phyloP scores from a whole-genome alignment of 768 basidiomycete species.

The Cytidiella melzeri region DNA sequence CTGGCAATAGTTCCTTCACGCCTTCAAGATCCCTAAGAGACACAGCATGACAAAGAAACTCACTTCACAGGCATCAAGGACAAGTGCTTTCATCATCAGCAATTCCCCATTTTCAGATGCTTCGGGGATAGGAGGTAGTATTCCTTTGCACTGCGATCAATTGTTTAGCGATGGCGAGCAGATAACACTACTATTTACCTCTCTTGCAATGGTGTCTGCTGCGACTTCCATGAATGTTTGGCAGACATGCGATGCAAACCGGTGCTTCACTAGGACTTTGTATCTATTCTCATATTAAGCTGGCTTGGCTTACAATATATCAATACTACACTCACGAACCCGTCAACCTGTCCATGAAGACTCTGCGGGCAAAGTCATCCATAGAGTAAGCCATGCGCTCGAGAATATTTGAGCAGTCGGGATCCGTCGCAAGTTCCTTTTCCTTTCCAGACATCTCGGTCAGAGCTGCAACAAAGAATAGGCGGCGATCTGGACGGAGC shows the following conservation, averaged over 20 bases:
- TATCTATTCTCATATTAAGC: conserved; percentile 37
- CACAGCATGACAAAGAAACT: conserved; percentile 14
- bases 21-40: neutral
- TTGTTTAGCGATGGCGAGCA: neutral
- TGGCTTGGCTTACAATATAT: neutral
- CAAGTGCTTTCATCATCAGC: conserved; percentile 54
- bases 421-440: conserved; percentile 85
- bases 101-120: conserved; percentile 55
- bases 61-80: conserved; percentile 63
- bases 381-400: conserved; percentile 90
- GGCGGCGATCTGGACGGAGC: conserved; percentile 13
- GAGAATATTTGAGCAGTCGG: conserved; percentile 84
- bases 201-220: conserved; percentile 56
- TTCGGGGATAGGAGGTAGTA: conserved; percentile 43
- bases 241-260: conserved; percentile 94
- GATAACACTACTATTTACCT: conserved; percentile 36
- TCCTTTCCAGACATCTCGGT: conserved; percentile 85
- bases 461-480: conserved; percentile 47
- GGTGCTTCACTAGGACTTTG: conserved; percentile 60
- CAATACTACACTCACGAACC: conserved; percentile 71
- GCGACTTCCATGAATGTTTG: conserved; percentile 80
- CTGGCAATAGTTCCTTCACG: conserved; percentile 62
- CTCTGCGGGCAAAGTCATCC: conserved; percentile 93
- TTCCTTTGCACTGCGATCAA: conserved; percentile 41
- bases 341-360: conserved; percentile 79